Conservation (phyloP, 768 basidiomycete genomes). For the Hortiboletus flavorubellus region DNA sequence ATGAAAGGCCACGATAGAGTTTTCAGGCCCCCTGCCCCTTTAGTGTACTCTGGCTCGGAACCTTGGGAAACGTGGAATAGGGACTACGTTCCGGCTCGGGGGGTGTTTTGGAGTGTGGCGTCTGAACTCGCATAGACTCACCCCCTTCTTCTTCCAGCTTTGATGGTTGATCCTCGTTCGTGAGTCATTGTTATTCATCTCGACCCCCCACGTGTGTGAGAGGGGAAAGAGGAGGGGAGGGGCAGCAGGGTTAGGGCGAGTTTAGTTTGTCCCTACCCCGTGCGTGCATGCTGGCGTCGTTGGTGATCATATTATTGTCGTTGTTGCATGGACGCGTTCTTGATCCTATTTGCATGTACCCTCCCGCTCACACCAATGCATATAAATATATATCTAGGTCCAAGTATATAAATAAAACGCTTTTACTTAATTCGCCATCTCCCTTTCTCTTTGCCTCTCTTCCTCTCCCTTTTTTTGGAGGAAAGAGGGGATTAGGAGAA, state of each 20-base stretch:
- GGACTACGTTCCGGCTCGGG: conserved; percentile 9
- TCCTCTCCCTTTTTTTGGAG: background rate
- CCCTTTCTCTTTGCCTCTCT: too few species aligned
- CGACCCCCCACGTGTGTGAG: conserved; percentile 6
- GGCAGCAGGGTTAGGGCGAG: background rate
- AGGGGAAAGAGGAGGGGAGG: background rate
- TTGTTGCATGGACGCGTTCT: conserved; percentile 7
- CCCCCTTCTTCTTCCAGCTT: too few species aligned
- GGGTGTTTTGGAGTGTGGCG: conserved; percentile 12
- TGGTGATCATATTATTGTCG: background rate
- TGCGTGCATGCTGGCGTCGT: conserved; percentile 2
- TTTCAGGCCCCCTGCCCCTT: background rate
- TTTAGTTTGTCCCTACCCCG: background rate
- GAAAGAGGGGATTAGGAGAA: background rate
- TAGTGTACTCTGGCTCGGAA: conserved; percentile 8
- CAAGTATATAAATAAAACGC: conserved; percentile 12
- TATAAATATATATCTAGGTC: conserved; percentile 11
- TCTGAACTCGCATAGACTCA: conserved; percentile 7
- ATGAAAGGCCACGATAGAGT: conserved; percentile 49
- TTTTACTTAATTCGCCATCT: conserved; percentile 1
- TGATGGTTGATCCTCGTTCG: conserved; percentile 11
- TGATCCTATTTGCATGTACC: conserved; percentile 8
- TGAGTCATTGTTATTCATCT: conserved; percentile 17
- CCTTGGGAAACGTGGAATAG: conserved; percentile 13
- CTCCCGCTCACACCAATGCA: background rate